Percentiles rank a stretch among this genome's conserved stretches.
Conservation (phyloP, 208 protist species). For the Wallacemonas sp. region DNA sequence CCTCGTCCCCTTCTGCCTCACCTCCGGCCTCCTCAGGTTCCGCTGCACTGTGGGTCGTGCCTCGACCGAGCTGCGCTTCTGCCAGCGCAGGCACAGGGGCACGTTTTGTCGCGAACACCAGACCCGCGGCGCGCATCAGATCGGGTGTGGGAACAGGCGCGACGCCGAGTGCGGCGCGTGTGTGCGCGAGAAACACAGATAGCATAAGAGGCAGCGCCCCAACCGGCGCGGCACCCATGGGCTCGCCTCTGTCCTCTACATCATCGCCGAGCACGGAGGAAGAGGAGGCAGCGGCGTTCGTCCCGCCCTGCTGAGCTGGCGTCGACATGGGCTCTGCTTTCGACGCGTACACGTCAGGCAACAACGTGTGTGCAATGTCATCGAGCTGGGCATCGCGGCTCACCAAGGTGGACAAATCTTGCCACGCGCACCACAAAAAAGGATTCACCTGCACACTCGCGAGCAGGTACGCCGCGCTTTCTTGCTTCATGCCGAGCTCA, state of each 20-base stretch:
- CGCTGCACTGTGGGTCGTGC: too few species aligned
- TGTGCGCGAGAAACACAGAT: constrained; percentile 67
- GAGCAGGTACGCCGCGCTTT: constrained; percentile 68
- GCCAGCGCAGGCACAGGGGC: too few species aligned
- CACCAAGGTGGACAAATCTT: constrained; percentile 70
- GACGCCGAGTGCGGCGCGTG: constrained; percentile 59
- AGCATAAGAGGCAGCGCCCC: constrained; percentile 56
- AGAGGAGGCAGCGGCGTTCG: not conserved
- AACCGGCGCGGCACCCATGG: constrained; percentile 1
- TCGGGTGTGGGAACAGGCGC: constrained; percentile 37
- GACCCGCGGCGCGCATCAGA: constrained; percentile 15
- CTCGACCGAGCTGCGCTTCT: too few species aligned
- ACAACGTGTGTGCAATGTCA: constrained; percentile 49
- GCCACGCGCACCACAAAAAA: constrained; percentile 81
- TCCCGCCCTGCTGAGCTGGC: not conserved
- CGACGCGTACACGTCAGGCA: not conserved
- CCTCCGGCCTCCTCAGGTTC: too few species aligned
- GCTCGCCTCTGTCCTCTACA: too few species aligned
- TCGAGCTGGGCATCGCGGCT: constrained; percentile 69
- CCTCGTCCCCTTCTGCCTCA: not conserved
- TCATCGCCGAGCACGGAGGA: too few species aligned
- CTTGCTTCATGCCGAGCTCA: constrained; percentile 72
- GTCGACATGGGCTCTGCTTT: not conserved
- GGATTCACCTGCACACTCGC: constrained; percentile 60
- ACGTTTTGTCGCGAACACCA: too few species aligned